Percentiles rank a stretch among this genome's conserved stretches.
Conservation (phyloP, 495 filamentous ascomycete genomes). For the Penicillium arizonense region DNA sequence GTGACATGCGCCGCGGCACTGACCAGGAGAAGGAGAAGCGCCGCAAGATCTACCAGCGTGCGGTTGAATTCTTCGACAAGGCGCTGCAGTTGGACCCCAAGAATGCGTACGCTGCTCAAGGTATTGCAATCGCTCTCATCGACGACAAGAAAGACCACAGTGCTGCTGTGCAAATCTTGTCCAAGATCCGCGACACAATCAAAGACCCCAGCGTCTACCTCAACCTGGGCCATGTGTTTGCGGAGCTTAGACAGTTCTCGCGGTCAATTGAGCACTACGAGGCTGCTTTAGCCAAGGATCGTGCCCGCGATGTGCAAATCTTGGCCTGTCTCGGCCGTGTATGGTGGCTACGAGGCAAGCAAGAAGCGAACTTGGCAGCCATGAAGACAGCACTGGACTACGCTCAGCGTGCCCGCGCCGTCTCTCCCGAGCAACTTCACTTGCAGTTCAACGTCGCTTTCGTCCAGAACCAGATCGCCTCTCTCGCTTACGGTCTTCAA, state of each 20-base stretch:
- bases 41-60: slow-evolving; percentile 78
- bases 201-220: slow-evolving; percentile 83
- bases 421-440: slow-evolving; percentile 79
- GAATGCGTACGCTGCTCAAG: slow-evolving; percentile 95
- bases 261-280: slow-evolving; percentile 94
- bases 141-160: slow-evolving; percentile 89
- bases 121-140: slow-evolving; percentile 86
- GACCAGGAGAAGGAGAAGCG: slow-evolving; percentile 89
- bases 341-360: slow-evolving; percentile 82
- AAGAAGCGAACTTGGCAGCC: slow-evolving; percentile 72
- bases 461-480: slow-evolving; percentile 89
- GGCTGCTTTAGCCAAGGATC: slow-evolving; percentile 78
- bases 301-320: slow-evolving; percentile 73
- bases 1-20: slow-evolving; percentile 89
- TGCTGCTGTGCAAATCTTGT: slow-evolving; percentile 77
- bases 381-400: slow-evolving; percentile 88
- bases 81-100: slow-evolving; percentile 86
- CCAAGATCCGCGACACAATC: slow-evolving; percentile 83
- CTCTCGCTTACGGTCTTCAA: slow-evolving; percentile 68
- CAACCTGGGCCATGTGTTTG: slow-evolving; percentile 90
- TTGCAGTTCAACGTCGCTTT: slow-evolving; percentile 98
- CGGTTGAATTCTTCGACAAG: slow-evolving; percentile 98
- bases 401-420: slow-evolving; percentile 76
- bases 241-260: slow-evolving; percentile 81
- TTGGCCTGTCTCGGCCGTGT: slow-evolving; percentile 92